Percentiles rank a stretch among this genome's conserved stretches.
phyloP scores from a whole-genome alignment of 805 yeast species.

The Naumovozyma castellii region DNA sequence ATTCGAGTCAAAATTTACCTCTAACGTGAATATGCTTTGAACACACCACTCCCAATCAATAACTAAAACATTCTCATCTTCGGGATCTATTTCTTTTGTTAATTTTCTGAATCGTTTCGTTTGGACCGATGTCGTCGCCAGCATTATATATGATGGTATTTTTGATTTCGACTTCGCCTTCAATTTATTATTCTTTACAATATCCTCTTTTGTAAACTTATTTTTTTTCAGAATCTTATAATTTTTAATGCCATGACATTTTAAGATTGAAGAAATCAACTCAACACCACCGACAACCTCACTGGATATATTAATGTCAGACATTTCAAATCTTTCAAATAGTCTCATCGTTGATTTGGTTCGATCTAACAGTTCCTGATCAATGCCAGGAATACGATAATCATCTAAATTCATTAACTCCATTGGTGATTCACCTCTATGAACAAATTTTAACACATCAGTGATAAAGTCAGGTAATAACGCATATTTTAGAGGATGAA shows the following conservation, averaged over 20 bases:
- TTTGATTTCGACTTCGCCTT: slow-evolving; percentile 1
- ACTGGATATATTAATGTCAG: slow-evolving; percentile 15
- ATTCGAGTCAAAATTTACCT: slow-evolving; percentile 4
- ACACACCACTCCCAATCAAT: slow-evolving; percentile 31
- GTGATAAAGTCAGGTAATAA: slow-evolving; percentile 47
- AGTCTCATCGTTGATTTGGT: slow-evolving; percentile 15
- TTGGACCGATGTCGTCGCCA: slow-evolving; percentile 24
- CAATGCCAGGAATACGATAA: slow-evolving; percentile 30
- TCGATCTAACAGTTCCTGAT: slow-evolving; percentile 15
- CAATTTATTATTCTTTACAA: slow-evolving; percentile 6
- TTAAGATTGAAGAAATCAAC: slow-evolving; percentile 18
- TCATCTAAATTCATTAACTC: slow-evolving; percentile 12
- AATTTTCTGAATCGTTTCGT: slow-evolving; percentile 20
- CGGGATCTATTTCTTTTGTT: background rate
- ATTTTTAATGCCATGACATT: slow-evolving; percentile 21
- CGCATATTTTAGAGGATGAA: slow-evolving; percentile 39
- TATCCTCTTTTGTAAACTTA: slow-evolving; percentile 12
- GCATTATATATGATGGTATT: slow-evolving; percentile 15
- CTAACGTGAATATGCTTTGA: slow-evolving; percentile 19
- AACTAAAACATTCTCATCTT: slow-evolving; percentile 10
- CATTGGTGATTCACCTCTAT: slow-evolving; percentile 5
- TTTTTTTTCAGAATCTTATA: slow-evolving; percentile 14
- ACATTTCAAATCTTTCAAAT: slow-evolving; percentile 20
- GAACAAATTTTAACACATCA: slow-evolving; percentile 34
- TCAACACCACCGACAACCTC: slow-evolving; percentile 25